phyloP scores from a whole-genome alignment of 2,329 filamentous ascomycete genomes.

The Colletotrichum chlorophyti region DNA sequence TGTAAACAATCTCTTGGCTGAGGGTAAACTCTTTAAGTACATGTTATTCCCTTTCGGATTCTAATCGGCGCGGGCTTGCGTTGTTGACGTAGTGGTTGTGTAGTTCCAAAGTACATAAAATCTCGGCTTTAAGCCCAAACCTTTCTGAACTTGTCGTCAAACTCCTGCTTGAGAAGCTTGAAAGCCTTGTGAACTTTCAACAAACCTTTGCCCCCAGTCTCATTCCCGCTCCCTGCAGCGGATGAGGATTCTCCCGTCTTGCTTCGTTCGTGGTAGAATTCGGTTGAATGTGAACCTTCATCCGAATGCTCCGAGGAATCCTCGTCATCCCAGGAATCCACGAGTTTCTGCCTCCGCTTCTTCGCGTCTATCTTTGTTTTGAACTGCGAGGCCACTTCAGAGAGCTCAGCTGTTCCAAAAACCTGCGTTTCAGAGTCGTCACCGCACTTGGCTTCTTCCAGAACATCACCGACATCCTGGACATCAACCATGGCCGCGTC shows the following conservation, averaged over 20 bases:
- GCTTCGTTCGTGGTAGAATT: not conserved
- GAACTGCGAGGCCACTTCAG: not conserved
- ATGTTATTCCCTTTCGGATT: too few relatives aligned
- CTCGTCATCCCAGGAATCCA: conserved; percentile 55
- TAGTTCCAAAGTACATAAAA: too few relatives aligned
- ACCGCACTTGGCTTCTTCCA: conserved; percentile 46
- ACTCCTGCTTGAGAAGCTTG: conserved; percentile 61
- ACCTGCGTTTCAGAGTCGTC: not conserved
- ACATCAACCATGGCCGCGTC: conserved; percentile 48
- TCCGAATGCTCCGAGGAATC: conserved; percentile 41
- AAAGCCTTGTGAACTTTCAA: conserved; percentile 66
- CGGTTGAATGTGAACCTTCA: conserved; percentile 32
- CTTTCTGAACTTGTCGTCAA: conserved; percentile 68
- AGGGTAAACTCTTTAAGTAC: too few relatives aligned
- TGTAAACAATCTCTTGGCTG: too few relatives aligned
- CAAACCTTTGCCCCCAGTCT: conserved; percentile 52
- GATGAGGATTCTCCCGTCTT: not conserved
- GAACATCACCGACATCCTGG: conserved; percentile 44
- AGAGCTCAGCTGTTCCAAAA: not conserved
- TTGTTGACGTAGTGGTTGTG: too few relatives aligned
- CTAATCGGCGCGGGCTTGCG: too few relatives aligned
- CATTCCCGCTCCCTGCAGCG: not conserved
- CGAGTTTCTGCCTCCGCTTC: conserved; percentile 41
- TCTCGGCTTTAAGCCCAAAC: conserved; percentile 63
- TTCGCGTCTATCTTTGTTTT: conserved; percentile 32